Evolutionary conservation across 139 green algal genomes (phyloP), one percentile per base, ranked within the genome.

Genomic region (Chlamydomonas urium): DNA sequence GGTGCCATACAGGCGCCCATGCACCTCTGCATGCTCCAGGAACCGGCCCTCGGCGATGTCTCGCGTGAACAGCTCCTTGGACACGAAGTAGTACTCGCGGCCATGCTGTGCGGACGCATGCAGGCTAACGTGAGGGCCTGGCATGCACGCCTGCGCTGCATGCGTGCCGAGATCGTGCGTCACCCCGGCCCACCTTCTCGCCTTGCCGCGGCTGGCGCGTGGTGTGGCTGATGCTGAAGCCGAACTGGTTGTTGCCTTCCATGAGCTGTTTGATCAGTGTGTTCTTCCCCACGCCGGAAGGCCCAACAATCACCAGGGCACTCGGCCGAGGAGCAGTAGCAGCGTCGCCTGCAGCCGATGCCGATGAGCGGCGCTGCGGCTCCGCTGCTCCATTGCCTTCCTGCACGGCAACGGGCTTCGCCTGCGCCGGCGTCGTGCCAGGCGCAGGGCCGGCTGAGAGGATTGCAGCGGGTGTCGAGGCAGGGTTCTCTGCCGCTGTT

Each of bases 1-100:
- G 8, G 91, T 96, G 32, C 92, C 92, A 62, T 96, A 97, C 38
- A 92, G 75, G 72, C 94, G 91, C 37, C 78, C 78, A 74, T 97
- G 91, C 26, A 97, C 78, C 47, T 90, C 72, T 0, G 91, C 91
- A 57, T 92, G 76, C 82, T 97, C 92, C 50, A 97, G 71, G 62
- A 97, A 97, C 37, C 86, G 83, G 35, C 84, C 89, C 31, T 82
- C 84, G 0, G 74, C 76, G 37, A 96, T 86, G 3, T 81, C 89
- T 38, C 78, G 74, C 32, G 93, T 81, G 62, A 97, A 91, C 1
- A 75, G 75, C 23, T 92, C 89, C 60, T 85, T 87, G 10, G 69
- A 77, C 1, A 79, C 86, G 58, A 94, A 97, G 71, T 87, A 82
- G 76, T 97, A 97, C 71, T 96, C 81, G 26, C 84, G 73, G 31